A percentile compares a stretch with the other conserved stretches of the same genome.
phyloP scores from a whole-genome alignment of 2,329 filamentous ascomycete species.

The Trichoderma sp. region DNA sequence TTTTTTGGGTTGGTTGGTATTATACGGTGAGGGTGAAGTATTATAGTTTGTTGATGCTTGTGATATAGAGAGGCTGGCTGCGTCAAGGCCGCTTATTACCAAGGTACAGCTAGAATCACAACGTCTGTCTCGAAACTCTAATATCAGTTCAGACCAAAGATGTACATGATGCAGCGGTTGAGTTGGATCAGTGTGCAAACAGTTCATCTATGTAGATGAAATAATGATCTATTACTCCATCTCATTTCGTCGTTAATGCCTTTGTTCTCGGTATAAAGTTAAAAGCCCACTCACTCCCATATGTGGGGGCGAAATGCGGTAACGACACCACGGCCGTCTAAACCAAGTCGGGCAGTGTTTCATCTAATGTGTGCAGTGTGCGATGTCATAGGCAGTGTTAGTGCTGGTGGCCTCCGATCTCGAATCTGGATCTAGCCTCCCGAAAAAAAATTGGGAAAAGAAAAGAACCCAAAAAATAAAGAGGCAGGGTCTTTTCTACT shows the following conservation, averaged over 20 bases:
- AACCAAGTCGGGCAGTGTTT: neutral
- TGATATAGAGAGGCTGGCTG: neutral
- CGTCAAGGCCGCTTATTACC: neutral
- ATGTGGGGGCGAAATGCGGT: constrained; percentile 4
- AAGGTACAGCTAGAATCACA: neutral
- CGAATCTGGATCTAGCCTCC: neutral
- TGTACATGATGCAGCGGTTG: neutral
- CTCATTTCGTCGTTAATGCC: neutral
- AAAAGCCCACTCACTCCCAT: neutral
- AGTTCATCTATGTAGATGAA: neutral
- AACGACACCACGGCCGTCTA: neutral
- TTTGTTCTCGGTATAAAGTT: neutral
- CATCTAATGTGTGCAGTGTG: neutral
- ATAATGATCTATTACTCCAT: neutral
- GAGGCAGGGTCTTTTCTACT: neutral
- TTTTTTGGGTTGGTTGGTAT: neutral
- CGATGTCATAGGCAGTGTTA: neutral
- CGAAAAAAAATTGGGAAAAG: neutral
- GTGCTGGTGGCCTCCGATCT: constrained; percentile 13
- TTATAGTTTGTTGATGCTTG: neutral
- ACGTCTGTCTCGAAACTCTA: neutral
- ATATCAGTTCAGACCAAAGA: neutral
- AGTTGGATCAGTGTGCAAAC: neutral
- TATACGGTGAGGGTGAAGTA: neutral
- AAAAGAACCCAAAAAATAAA: neutral